Conservation (phyloP, 495 filamentous ascomycete species). For the Astrocystis sublimbata region DNA sequence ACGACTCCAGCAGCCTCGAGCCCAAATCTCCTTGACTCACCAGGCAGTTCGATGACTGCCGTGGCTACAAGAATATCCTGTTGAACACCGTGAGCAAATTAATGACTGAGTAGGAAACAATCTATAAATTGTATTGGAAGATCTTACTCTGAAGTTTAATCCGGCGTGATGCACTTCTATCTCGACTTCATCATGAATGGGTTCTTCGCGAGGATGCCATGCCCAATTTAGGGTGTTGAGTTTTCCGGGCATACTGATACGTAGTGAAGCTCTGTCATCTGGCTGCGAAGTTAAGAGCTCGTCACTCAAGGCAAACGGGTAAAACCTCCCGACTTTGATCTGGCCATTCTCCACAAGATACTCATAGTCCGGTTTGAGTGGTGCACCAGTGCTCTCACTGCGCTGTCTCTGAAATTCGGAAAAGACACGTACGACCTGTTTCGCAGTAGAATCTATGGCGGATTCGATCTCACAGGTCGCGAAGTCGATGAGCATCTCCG, state of each 20-base stretch:
- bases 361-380: constrained; percentile 36
- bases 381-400: background rate
- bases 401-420: constrained; percentile 26
- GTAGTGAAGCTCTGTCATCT: constrained; percentile 14
- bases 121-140: constrained; percentile 13
- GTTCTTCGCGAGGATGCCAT: constrained; percentile 10
- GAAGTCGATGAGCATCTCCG: constrained; percentile 41
- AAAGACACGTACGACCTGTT: constrained; percentile 17
- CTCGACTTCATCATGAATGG: constrained; percentile 33
- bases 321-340: constrained; percentile 30
- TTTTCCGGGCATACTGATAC: constrained; percentile 20
- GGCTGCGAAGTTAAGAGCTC: constrained; percentile 4
- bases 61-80: constrained; percentile 20
- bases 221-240: constrained; percentile 22
- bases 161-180: constrained; percentile 44
- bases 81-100: background rate
- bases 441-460: constrained; percentile 9
- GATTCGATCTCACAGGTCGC: constrained; percentile 44
- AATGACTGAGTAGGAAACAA: background rate
- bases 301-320: constrained; percentile 29
- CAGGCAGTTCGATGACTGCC: constrained; percentile 29
- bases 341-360: constrained; percentile 32
- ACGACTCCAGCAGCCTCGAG: constrained; percentile 46
- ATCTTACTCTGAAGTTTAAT: constrained; percentile 46
- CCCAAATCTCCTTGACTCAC: constrained; percentile 23